Percentiles rank a stretch among this genome's conserved stretches.
Conservation (phyloP, 192 early-diverging fungal species). For the Haplosporangium gracile region DNA sequence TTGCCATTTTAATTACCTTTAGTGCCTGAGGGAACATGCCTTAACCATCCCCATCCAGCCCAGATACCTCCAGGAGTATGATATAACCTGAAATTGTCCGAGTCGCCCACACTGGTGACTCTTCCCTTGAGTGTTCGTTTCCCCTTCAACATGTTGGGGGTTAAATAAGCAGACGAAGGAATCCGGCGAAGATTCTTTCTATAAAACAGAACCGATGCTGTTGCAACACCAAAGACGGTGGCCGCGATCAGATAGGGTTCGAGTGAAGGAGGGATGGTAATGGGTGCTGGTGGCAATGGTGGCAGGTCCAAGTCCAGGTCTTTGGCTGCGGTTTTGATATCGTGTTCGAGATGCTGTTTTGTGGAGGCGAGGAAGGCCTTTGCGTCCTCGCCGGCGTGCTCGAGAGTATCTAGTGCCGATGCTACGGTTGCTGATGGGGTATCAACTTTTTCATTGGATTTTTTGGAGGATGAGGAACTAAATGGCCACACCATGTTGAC, state of each 20-base stretch:
- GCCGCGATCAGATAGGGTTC: conserved; percentile 33
- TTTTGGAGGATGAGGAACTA: conserved; percentile 24
- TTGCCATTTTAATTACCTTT: conserved; percentile 40
- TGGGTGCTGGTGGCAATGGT: not conserved
- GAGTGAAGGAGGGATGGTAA: conserved; percentile 9
- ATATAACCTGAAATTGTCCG: conserved; percentile 69
- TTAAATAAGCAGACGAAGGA: conserved; percentile 59
- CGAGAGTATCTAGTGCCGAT: conserved; percentile 20
- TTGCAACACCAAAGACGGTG: conserved; percentile 40
- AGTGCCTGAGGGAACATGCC: conserved; percentile 51
- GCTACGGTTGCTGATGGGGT: not conserved
- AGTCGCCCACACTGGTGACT: conserved; percentile 66
- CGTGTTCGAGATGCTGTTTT: conserved; percentile 22
- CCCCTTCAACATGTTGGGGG: conserved; percentile 57
- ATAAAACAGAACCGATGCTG: conserved; percentile 33
- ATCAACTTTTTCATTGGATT: not conserved
- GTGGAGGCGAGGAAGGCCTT: conserved; percentile 21
- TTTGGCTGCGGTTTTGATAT: not conserved
- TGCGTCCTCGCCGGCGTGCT: conserved; percentile 37
- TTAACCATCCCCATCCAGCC: conserved; percentile 61
- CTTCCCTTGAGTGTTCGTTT: conserved; percentile 53
- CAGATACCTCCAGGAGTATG: conserved; percentile 62
- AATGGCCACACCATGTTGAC: conserved; percentile 38
- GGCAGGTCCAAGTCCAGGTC: not conserved
- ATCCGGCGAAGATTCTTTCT: conserved; percentile 57